A percentile compares a stretch with the other conserved stretches of the same genome.
Conservation (phyloP, 2,329 filamentous ascomycete genomes). For the Grosmannia serpens region DNA sequence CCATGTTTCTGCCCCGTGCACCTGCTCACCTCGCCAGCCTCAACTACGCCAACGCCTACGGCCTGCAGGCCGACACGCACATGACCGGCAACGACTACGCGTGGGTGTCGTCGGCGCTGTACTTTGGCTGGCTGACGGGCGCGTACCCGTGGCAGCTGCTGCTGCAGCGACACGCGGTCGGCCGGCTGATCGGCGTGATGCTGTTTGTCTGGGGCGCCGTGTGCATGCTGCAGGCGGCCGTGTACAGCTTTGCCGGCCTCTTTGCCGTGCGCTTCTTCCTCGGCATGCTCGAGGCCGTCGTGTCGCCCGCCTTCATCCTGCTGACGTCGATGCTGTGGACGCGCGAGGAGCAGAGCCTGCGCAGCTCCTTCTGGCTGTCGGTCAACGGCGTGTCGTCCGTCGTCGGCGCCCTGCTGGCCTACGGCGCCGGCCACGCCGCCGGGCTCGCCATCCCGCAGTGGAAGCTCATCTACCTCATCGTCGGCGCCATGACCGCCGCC, state of each 20-base stretch:
- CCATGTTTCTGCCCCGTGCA: too few species aligned
- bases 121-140: constrained; percentile 30
- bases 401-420: constrained; percentile 25
- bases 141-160: constrained; percentile 27
- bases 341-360: constrained; percentile 25
- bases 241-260: constrained; percentile 10
- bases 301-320: constrained; percentile 19
- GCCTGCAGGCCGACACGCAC: constrained; percentile 27
- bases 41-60: constrained; percentile 29
- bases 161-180: constrained; percentile 29
- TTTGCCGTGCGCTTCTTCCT: constrained; percentile 17
- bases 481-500: constrained; percentile 18
- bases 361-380: constrained; percentile 55
- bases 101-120: constrained; percentile 31
- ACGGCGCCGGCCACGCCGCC: constrained; percentile 18
- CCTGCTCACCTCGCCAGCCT: constrained; percentile 10
- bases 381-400: constrained; percentile 33
- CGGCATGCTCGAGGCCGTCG: constrained; percentile 16
- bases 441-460: constrained; percentile 12
- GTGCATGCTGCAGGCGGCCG: constrained; percentile 19
- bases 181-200: constrained; percentile 27
- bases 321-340: constrained; percentile 20
- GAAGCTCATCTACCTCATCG: constrained; percentile 19
- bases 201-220: constrained; percentile 30
- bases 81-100: constrained; percentile 30